Percentiles rank a stretch among this genome's conserved stretches.
These are phyloP conservation scores for Chrysophaeum taylorii DNA, from an alignment of 352 stramenopile species.

Conservation along the genomic window DNA sequence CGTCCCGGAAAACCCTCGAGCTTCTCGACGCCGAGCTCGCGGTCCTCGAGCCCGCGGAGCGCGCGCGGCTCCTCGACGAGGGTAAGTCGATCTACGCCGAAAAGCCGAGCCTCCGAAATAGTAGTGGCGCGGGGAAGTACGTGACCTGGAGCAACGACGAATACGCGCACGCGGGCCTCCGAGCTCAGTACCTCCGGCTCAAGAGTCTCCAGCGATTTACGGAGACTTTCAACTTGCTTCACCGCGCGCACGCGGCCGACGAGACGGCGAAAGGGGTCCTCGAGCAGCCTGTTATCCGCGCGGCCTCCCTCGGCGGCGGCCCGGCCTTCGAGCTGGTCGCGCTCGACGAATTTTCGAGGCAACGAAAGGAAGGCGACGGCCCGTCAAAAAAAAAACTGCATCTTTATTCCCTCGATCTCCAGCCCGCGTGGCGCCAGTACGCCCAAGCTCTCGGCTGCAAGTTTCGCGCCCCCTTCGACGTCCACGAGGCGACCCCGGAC, in stretches of 20 bases:
- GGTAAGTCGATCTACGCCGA: slow-evolving; percentile 1
- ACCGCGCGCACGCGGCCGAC: neutral
- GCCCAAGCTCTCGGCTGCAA: neutral
- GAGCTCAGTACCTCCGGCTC: neutral
- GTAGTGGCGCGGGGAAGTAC: neutral
- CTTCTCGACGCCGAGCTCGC: neutral
- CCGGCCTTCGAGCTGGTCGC: slow-evolving; percentile 12
- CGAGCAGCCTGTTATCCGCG: neutral
- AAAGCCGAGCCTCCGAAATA: neutral
- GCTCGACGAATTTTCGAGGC: neutral
- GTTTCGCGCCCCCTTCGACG: slow-evolving; percentile 8
- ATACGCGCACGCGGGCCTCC: slow-evolving; percentile 6
- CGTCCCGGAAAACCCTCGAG: neutral
- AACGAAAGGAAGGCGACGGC: neutral
- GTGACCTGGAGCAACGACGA: slow-evolving; percentile 10
- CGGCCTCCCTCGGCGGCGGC: slow-evolving; percentile 4
- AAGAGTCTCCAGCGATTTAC: slow-evolving; percentile 8
- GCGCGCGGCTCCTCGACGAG: neutral
- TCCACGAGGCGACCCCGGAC: neutral
- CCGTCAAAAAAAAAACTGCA: too few species aligned
- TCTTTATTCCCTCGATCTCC: slow-evolving; percentile 9
- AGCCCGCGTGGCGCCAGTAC: neutral
- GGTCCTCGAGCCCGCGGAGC: neutral
- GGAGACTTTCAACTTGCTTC: slow-evolving; percentile 11
- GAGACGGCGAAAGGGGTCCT: neutral